phyloP scores from a whole-genome alignment of 176 grass and related monocot genomes.

The Rhynchospora tenuis region DNA sequence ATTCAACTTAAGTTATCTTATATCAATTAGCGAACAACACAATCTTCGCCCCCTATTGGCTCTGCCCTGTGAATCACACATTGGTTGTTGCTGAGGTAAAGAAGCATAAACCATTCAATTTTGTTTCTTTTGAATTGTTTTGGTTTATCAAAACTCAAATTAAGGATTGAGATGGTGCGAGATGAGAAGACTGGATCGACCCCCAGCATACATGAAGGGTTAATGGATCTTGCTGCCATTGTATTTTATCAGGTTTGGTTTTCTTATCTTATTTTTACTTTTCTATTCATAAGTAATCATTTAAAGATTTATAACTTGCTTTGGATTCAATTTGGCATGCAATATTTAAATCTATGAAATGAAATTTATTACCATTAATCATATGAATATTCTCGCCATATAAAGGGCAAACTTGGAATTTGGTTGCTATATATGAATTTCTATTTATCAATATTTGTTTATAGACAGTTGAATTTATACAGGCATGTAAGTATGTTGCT shows the following conservation, averaged over 20 bases:
- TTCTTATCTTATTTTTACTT: neutral
- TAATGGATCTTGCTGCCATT: constrained; percentile 76
- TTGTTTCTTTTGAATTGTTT: constrained; percentile 6
- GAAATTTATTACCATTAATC: neutral
- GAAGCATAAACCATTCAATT: neutral
- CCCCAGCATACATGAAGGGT: constrained; percentile 53
- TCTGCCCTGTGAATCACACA: too few species aligned
- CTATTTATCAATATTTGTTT: neutral
- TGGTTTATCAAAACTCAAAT: constrained; percentile 20
- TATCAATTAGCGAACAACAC: too few species aligned
- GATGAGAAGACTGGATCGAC: constrained; percentile 65
- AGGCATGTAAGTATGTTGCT: constrained; percentile 45
- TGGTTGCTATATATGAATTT: neutral
- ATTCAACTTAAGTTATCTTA: too few species aligned
- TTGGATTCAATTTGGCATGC: neutral
- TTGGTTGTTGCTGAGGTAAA: neutral
- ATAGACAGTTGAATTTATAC: constrained; percentile 24
- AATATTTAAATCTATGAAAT: neutral
- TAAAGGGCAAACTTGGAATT: neutral
- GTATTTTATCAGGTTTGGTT: constrained; percentile 71
- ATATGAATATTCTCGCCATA: neutral
- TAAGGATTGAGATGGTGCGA: constrained; percentile 60
- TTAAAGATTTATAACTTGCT: constrained; percentile 8
- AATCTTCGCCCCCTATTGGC: too few species aligned
- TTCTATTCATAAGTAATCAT: neutral